A percentile compares a stretch with the other conserved stretches of the same genome.
Evolutionary conservation across 2,329 filamentous ascomycete genomes (phyloP).

Genomic region (Pseudogymnoascus sp.): DNA sequence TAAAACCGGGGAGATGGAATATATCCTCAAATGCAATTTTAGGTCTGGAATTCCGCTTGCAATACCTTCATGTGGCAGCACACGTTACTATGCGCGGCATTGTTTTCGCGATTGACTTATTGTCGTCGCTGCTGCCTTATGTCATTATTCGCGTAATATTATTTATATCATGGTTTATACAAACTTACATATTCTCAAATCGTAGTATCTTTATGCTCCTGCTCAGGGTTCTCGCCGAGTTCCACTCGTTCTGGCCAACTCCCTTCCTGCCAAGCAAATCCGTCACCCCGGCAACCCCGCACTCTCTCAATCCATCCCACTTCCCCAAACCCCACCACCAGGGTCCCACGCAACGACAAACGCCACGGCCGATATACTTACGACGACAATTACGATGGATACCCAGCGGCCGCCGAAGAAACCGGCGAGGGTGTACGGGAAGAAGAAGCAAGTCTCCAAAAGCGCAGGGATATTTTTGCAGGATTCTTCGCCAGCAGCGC

Average conservation of each 20-base stretch:
- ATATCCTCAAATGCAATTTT: not conserved
- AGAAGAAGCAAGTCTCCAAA: slow-evolving; percentile 1
- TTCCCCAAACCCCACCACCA: not conserved
- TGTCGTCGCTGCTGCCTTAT: not conserved
- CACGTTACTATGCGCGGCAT: not conserved
- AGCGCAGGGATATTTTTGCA: not conserved
- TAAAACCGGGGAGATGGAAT: not conserved
- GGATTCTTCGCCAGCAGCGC: not conserved
- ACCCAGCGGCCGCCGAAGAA: slow-evolving; percentile 4
- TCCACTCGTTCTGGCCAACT: too few species aligned
- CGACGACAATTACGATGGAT: not conserved
- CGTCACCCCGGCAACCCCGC: not conserved
- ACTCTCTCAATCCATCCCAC: not conserved
- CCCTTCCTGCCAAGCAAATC: not conserved
- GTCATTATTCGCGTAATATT: not conserved
- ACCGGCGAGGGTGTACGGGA: slow-evolving; percentile 3
- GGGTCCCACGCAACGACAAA: not conserved
- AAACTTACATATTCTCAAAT: not conserved
- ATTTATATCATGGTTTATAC: not conserved
- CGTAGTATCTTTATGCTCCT: not conserved
- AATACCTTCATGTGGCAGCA: not conserved
- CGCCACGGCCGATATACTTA: not conserved
- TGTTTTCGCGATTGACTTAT: not conserved
- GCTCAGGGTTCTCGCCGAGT: not conserved
- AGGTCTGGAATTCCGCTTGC: not conserved